These are phyloP conservation scores for Citrus reticulata DNA, from an alignment of 345 rosid genomes.

Conservation along the genomic window DNA sequence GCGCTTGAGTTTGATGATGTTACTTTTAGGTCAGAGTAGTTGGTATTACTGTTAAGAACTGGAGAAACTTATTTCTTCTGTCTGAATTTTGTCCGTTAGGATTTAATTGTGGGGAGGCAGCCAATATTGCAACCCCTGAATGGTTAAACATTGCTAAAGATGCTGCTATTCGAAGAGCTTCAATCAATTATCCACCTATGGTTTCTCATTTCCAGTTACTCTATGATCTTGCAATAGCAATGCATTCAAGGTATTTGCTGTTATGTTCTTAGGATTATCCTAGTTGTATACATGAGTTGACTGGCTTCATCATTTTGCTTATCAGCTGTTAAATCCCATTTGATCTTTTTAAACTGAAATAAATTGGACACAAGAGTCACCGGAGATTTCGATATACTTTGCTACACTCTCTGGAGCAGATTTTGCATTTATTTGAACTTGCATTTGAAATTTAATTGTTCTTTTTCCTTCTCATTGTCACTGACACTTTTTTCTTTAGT, in stretches of 20 bases:
- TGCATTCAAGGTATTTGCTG: conserved; percentile 66
- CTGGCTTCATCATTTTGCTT: conserved; percentile 2
- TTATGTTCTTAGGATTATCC: not conserved
- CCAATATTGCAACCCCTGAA: conserved; percentile 95
- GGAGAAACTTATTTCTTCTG: not conserved
- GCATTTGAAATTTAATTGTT: not conserved
- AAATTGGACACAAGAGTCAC: conserved; percentile 1
- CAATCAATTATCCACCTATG: conserved; percentile 96
- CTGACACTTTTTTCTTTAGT: not conserved
- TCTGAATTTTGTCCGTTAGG: conserved; percentile 41
- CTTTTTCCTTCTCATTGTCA: not conserved
- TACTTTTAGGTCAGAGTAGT: not conserved
- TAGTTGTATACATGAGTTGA: conserved; percentile 1
- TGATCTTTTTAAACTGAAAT: not conserved
- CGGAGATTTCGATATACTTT: not conserved
- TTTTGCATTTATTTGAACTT: not conserved
- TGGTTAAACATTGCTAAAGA: conserved; percentile 87
- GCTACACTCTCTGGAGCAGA: not conserved
- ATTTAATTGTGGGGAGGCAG: conserved; percentile 94
- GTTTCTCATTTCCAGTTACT: conserved; percentile 99
- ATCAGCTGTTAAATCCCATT: not conserved
- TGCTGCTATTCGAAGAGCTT: conserved; percentile 96
- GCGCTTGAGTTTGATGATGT: conserved; percentile 4
- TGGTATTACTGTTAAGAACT: not conserved
- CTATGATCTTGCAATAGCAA: conserved; percentile 81